Evolutionary conservation across 208 protist species (phyloP).

Genomic region (Leishmania tarentolae): DNA sequence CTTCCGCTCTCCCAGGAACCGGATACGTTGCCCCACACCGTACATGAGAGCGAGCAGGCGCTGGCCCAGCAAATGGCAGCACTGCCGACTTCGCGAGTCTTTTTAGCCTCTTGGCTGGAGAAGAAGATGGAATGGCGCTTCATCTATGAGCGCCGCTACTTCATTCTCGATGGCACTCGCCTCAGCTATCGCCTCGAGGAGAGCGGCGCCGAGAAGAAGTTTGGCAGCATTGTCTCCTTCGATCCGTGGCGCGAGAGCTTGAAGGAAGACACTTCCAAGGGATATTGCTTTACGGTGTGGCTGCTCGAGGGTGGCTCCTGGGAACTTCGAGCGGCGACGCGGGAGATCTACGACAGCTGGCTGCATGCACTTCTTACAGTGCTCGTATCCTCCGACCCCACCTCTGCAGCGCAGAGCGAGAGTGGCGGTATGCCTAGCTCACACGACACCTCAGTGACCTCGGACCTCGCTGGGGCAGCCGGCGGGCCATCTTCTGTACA

Average conservation of each 20-base stretch:
- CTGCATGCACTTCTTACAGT: conserved; percentile 36
- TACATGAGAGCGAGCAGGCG: neutral
- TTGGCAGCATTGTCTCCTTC: conserved; percentile 60
- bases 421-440: conserved; percentile 18
- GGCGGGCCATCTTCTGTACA: neutral
- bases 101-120: conserved; percentile 57
- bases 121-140: conserved; percentile 85
- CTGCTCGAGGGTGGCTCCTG: conserved; percentile 73
- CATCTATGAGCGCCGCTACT: conserved; percentile 67
- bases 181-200: conserved; percentile 62
- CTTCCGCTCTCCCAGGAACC: neutral
- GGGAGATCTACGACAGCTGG: conserved; percentile 53
- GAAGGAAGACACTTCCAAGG: conserved; percentile 21
- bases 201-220: conserved; percentile 50
- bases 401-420: conserved; percentile 24
- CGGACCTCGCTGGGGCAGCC: neutral
- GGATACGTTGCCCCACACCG: neutral
- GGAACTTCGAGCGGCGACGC: conserved; percentile 57
- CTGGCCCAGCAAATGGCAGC: neutral
- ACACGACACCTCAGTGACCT: conserved; percentile 14
- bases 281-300: conserved; percentile 64
- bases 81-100: conserved; percentile 25
- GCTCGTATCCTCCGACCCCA: conserved; percentile 22
- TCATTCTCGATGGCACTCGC: conserved; percentile 58
- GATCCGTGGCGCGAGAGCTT: conserved; percentile 24